Conservation (phyloP, 2,329 filamentous ascomycete genomes). For the Teratosphaeria gauchensis region DNA sequence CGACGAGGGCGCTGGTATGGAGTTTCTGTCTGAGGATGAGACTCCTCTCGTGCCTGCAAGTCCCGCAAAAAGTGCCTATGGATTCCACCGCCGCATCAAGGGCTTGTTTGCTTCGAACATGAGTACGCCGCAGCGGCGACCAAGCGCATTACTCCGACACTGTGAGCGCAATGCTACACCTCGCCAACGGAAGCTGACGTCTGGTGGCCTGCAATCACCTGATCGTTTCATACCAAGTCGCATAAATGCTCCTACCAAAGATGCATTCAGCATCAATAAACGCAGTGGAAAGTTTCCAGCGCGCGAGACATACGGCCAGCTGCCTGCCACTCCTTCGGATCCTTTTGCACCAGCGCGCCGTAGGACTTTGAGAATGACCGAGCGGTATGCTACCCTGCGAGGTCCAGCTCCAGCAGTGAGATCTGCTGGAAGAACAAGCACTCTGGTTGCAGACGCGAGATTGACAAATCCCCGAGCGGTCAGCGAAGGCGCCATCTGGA, state of each 20-base stretch:
- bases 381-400: slow-evolving; percentile 16
- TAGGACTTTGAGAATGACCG: slow-evolving; percentile 10
- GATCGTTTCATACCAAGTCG: slow-evolving; percentile 50
- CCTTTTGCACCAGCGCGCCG: slow-evolving; percentile 17
- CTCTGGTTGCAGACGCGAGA: neutral
- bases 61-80: slow-evolving; percentile 3
- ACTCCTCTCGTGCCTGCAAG: slow-evolving; percentile 5
- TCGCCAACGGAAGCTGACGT: slow-evolving; percentile 12
- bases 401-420: slow-evolving; percentile 2
- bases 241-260: slow-evolving; percentile 18
- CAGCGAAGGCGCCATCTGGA: slow-evolving; percentile 65
- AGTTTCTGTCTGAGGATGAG: neutral
- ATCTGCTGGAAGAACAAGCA: neutral
- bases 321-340: slow-evolving; percentile 6
- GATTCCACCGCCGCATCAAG: slow-evolving; percentile 2
- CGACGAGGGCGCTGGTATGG: neutral
- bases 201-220: slow-evolving; percentile 27
- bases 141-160: slow-evolving; percentile 11
- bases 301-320: neutral
- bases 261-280: slow-evolving; percentile 6
- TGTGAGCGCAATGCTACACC: slow-evolving; percentile 12
- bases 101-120: neutral
- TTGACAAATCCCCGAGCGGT: slow-evolving; percentile 24
- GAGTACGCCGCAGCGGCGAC: slow-evolving; percentile 8
- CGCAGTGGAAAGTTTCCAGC: neutral